Evolutionary conservation across 345 rosid species (phyloP), one percentile per base, ranked within the genome.

Genomic region (Theobroma cacao): DNA sequence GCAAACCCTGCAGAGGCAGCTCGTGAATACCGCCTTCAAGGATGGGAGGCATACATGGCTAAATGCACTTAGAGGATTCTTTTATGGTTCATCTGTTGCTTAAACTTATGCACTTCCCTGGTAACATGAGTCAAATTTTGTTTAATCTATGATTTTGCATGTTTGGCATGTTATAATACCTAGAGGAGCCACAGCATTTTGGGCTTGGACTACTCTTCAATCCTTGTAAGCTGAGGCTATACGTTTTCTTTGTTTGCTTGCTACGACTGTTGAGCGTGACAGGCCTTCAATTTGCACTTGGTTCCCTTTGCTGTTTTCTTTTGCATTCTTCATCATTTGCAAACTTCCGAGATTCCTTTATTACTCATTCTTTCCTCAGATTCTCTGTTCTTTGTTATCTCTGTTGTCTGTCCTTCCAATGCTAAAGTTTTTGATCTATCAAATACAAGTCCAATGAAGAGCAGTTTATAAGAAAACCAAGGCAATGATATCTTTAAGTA

Each of bases 11-110:
- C 87, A 9, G 90, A 89, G 74, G 89, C 85, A 68, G 97, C 99
- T 60, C 90, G 87, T 0, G 95, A 91, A 56, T 96, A 94, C 78
- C 94, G 98, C 12, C 87, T 89, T 86, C 93, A 92, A 83, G 98
- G 98, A 80, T 96, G 99, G 99, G 90, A 92, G 72, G 97, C 98
- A 4, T 94, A 96, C 85, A 62, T 94, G 89, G 94, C 90, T 36
- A 91, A 91, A 80, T 85, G 93, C 84, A 55, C 56, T 26, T 74
- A 50, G 56, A 56, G 22, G 34, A n/a, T 77, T n/a, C 47, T 2
- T 53, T 24, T 48, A 30, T n/a, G 31, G 11, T 31, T 45, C 26
- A 18, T 56, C 1, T 3, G 7, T 13, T 6, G 50, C 47, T 31
- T 33, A 6, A 33, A 33, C 41, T 36, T 5, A 53, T 11, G 7